A percentile compares a stretch with the other conserved stretches of the same genome.
These are phyloP conservation scores for Sanghuangporus weigelae DNA, from an alignment of 1,284 basidiomycete species.

Conservation along the genomic window DNA sequence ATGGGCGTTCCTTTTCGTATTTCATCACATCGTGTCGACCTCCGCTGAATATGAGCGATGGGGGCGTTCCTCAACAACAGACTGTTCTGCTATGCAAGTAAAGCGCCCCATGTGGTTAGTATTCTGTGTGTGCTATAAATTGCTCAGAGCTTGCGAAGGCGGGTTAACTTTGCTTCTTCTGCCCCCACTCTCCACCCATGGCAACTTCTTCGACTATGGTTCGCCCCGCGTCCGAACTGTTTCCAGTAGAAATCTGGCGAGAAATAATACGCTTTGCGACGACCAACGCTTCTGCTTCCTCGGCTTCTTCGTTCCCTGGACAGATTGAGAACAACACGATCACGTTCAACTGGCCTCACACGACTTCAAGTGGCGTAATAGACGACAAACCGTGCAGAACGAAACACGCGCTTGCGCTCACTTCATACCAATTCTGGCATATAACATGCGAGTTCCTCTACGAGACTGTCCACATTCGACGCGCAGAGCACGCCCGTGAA, in stretches of 20 bases:
- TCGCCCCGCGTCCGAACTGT: neutral
- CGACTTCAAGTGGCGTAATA: neutral
- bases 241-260: constrained; percentile 11
- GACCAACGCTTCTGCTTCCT: neutral
- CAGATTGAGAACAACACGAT: neutral
- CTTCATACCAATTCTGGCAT: constrained; percentile 9
- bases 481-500: constrained; percentile 3
- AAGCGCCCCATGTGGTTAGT: neutral
- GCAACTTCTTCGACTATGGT: neutral
- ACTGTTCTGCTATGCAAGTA: neutral
- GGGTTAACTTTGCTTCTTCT: neutral
- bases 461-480: neutral
- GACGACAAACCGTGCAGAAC: neutral
- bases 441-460: constrained; percentile 12
- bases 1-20: neutral
- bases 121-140: neutral
- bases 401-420: constrained; percentile 4
- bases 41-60: neutral
- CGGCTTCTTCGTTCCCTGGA: neutral
- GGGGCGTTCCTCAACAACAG: neutral
- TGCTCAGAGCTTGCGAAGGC: neutral
- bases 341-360: constrained; percentile 1
- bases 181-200: neutral
- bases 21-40: neutral
- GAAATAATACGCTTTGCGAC: constrained; percentile 7